These are phyloP conservation scores for Beverwykella pulmonaria DNA, from an alignment of 495 filamentous ascomycete species.

Conservation along the genomic window DNA sequence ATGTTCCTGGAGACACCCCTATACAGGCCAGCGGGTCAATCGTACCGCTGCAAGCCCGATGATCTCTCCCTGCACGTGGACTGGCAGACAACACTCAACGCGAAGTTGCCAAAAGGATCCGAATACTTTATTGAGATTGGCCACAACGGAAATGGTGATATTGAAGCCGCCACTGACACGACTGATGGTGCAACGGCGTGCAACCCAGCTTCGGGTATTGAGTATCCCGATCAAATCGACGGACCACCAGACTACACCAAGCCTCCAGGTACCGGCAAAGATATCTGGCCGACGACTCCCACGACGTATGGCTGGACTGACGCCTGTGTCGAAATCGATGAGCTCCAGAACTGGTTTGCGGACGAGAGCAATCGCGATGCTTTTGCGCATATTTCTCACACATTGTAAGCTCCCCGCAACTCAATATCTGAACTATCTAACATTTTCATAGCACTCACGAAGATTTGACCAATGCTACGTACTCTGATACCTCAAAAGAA, in stretches of 20 bases:
- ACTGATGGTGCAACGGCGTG: slow-evolving; percentile 13
- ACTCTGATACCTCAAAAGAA: slow-evolving; percentile 58
- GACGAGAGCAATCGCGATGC: slow-evolving; percentile 53
- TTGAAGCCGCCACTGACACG: slow-evolving; percentile 42
- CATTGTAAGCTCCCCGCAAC: slow-evolving; percentile 46
- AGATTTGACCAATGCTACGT: slow-evolving; percentile 64
- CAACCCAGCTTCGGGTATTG: slow-evolving; percentile 46
- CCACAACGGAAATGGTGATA: slow-evolving; percentile 66
- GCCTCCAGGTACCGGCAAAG: slow-evolving; percentile 58
- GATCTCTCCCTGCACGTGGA: slow-evolving; percentile 55
- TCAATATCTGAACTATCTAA: not conserved
- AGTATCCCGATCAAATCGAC: slow-evolving; percentile 49
- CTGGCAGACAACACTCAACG: slow-evolving; percentile 57
- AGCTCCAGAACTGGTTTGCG: slow-evolving; percentile 56
- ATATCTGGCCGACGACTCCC: slow-evolving; percentile 57
- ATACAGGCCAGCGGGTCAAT: slow-evolving; percentile 51
- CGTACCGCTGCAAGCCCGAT: slow-evolving; percentile 55
- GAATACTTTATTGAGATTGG: slow-evolving; percentile 60
- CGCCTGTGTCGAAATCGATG: slow-evolving; percentile 54
- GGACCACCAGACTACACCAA: slow-evolving; percentile 61
- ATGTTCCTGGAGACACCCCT: slow-evolving; percentile 62
- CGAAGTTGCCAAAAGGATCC: slow-evolving; percentile 58
- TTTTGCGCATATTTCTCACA: slow-evolving; percentile 63
- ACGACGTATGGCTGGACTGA: slow-evolving; percentile 53
- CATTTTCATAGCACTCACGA: slow-evolving; percentile 51